These are phyloP conservation scores for Bipolaris zeicola DNA, from an alignment of 2,329 filamentous ascomycete species.

Conservation along the genomic window DNA sequence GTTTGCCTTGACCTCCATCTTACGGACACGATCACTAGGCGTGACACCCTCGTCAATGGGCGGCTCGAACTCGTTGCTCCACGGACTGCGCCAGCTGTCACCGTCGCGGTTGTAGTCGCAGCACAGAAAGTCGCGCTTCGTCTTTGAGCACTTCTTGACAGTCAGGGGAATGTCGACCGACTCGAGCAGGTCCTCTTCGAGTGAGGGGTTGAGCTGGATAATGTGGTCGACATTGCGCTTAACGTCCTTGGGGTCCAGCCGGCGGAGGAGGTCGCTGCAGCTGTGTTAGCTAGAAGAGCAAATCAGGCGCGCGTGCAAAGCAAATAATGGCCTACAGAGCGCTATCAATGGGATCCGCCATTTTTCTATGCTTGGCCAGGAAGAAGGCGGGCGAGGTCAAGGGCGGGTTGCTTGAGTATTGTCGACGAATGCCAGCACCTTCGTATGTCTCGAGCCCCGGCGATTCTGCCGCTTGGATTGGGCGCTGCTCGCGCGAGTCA, in stretches of 20 bases:
- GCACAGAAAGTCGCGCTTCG: slow-evolving; percentile 92
- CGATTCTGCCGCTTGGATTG: slow-evolving; percentile 20
- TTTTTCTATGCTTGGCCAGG: slow-evolving; percentile 21
- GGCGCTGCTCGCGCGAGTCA: slow-evolving; percentile 28
- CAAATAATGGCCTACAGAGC: slow-evolving; percentile 65
- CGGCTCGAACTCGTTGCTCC: slow-evolving; percentile 98
- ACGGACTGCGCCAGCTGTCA: slow-evolving; percentile 96
- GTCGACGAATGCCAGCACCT: slow-evolving; percentile 25
- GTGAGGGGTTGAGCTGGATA: slow-evolving; percentile 83
- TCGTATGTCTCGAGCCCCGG: slow-evolving; percentile 23
- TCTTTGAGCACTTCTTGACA: slow-evolving; percentile 82
- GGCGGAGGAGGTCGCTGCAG: slow-evolving; percentile 91
- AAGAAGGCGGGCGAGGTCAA: slow-evolving; percentile 22
- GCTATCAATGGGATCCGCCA: slow-evolving; percentile 61
- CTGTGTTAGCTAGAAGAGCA: slow-evolving; percentile 17
- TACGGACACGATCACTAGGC: slow-evolving; percentile 86
- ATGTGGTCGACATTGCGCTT: slow-evolving; percentile 85
- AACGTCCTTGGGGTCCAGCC: slow-evolving; percentile 93
- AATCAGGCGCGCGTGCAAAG: not conserved
- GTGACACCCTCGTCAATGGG: slow-evolving; percentile 83
- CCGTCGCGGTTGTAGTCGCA: slow-evolving; percentile 99
- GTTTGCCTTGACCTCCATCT: slow-evolving; percentile 93
- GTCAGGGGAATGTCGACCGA: slow-evolving; percentile 95
- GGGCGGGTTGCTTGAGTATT: slow-evolving; percentile 19
- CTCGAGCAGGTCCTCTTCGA: slow-evolving; percentile 96